Percentiles rank a stretch among this genome's conserved stretches.
These are phyloP conservation scores for Erodium trifolium DNA, from an alignment of 441 rosid species.

Conservation along the genomic window DNA sequence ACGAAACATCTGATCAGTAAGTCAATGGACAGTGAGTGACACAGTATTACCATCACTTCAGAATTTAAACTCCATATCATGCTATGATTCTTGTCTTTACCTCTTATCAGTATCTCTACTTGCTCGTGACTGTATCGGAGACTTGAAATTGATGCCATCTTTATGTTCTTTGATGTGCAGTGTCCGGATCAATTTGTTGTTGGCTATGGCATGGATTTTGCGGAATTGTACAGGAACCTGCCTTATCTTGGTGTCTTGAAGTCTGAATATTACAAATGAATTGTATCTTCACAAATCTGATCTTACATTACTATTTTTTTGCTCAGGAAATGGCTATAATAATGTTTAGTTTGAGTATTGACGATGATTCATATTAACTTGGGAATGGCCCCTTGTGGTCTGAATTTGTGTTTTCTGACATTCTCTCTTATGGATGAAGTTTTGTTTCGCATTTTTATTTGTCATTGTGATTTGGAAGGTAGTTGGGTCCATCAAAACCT, in stretches of 20 bases:
- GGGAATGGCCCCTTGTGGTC: background rate
- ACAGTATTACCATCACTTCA: too few relatives aligned
- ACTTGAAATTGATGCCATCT: conserved; percentile 6
- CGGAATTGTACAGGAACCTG: conserved; percentile 73
- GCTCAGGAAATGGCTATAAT: background rate
- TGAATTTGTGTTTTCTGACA: too few relatives aligned
- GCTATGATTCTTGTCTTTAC: too few relatives aligned
- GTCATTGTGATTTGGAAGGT: too few relatives aligned
- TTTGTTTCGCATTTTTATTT: too few relatives aligned
- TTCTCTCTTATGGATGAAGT: too few relatives aligned
- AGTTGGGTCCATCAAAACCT: too few relatives aligned
- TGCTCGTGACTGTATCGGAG: background rate
- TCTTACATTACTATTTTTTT: background rate
- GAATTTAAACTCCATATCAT: too few relatives aligned
- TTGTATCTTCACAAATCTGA: background rate
- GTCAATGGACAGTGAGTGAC: too few relatives aligned
- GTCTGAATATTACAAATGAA: conserved; percentile 47
- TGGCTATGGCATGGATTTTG: conserved; percentile 94
- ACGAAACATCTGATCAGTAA: too few relatives aligned
- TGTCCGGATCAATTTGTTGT: conserved; percentile 80
- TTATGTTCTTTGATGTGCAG: conserved; percentile 33
- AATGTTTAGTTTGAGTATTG: background rate
- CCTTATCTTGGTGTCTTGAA: conserved; percentile 86
- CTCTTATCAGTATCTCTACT: background rate
- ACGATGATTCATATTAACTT: background rate